Conservation (phyloP, 257 asterid genomes). For the Catharanthus roseus region DNA sequence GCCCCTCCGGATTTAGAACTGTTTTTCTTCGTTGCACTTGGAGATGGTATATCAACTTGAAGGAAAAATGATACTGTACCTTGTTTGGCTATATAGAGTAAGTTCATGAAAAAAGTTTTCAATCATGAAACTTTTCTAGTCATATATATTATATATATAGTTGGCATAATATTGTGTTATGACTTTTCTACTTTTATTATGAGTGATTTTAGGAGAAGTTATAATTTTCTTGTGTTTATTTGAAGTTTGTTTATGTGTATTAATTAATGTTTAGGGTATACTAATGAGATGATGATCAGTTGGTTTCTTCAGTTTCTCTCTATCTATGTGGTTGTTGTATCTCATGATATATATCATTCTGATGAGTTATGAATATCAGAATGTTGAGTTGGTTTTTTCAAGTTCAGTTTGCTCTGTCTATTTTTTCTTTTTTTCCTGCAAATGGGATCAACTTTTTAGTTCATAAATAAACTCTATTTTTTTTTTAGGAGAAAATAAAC, state of each 20-base stretch:
- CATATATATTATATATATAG: not conserved
- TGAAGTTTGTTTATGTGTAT: not conserved
- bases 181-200: not conserved
- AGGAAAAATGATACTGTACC: not conserved
- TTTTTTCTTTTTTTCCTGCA: no score
- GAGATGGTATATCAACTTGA: slow-evolving; percentile 51
- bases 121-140: slow-evolving; percentile 1
- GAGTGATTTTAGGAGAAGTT: slow-evolving; percentile 10
- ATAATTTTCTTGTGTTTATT: not conserved
- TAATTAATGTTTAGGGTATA: slow-evolving; percentile 21
- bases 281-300: not conserved
- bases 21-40: slow-evolving; percentile 56
- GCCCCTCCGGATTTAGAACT: slow-evolving; percentile 67
- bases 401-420: not conserved
- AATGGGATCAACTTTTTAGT: not conserved
- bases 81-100: slow-evolving; percentile 4
- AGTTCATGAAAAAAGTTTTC: not conserved
- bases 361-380: not conserved
- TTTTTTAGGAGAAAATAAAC: no score
- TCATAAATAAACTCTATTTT: not conserved
- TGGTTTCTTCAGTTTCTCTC: not conserved
- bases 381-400: not conserved
- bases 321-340: slow-evolving; percentile 10
- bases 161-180: not conserved
- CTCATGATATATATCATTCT: not conserved